phyloP scores from a whole-genome alignment of 2,329 filamentous ascomycete species.

The Ampelomyces quisqualis region DNA sequence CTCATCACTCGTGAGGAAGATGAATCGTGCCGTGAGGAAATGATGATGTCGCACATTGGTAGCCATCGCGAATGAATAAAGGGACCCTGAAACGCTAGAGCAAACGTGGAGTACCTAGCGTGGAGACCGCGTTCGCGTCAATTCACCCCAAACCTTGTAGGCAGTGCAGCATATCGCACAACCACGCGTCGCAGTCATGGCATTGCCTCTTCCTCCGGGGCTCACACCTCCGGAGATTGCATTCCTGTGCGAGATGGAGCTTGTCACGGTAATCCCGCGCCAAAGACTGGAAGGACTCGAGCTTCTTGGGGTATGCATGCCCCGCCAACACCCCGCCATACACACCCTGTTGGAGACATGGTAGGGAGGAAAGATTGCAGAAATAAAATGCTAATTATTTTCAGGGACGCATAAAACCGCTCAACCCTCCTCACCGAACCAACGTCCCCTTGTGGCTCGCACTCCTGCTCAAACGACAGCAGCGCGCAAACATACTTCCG shows the following conservation, averaged over 20 bases:
- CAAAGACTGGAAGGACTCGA: slow-evolving; percentile 84
- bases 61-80: slow-evolving; percentile 13
- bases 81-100: slow-evolving; percentile 20
- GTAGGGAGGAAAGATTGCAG: neutral
- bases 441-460: slow-evolving; percentile 91
- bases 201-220: slow-evolving; percentile 62
- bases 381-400: slow-evolving; percentile 10
- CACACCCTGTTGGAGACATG: neutral
- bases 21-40: slow-evolving; percentile 2
- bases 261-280: slow-evolving; percentile 87
- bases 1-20: slow-evolving; percentile 18
- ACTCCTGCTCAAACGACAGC: slow-evolving; percentile 89
- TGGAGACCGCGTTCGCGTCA: slow-evolving; percentile 11
- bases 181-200: slow-evolving; percentile 51
- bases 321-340: slow-evolving; percentile 34
- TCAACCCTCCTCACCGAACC: slow-evolving; percentile 78
- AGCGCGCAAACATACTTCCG: slow-evolving; percentile 86
- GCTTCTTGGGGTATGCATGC: slow-evolving; percentile 73
- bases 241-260: slow-evolving; percentile 97
- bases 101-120: too few species aligned
- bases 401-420: slow-evolving; percentile 73
- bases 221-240: slow-evolving; percentile 85
- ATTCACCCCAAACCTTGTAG: slow-evolving; percentile 10
- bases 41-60: slow-evolving; percentile 10
- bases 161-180: neutral